Evolutionary conservation across 352 stramenopile genomes (phyloP).

Genomic region (Globisporangium splendens): DNA sequence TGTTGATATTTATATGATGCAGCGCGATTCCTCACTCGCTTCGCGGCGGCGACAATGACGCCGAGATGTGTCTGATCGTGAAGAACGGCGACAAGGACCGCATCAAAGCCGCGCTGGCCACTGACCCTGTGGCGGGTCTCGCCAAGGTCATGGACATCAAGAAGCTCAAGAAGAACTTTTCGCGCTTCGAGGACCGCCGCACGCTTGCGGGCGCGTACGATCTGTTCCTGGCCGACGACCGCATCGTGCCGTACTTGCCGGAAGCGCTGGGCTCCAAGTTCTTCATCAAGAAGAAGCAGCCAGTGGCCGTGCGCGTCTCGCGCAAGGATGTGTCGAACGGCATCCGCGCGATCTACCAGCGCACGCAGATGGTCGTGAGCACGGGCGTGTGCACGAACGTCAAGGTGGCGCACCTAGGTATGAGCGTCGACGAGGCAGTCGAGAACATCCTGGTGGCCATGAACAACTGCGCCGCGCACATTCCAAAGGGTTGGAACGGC

Average conservation of each 20-base stretch:
- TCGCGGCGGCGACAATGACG: conserved; percentile 37
- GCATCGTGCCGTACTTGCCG: conserved; percentile 73
- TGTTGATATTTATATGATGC: conserved; percentile 1
- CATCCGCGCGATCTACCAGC: conserved; percentile 41
- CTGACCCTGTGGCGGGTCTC: conserved; percentile 52
- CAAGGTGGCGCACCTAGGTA: conserved; percentile 70
- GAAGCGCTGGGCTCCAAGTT: conserved; percentile 64
- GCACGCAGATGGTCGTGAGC: conserved; percentile 85
- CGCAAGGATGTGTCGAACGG: conserved; percentile 47
- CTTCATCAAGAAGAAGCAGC: conserved; percentile 80
- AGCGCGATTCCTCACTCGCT: conserved; percentile 63
- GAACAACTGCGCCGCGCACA: conserved; percentile 67
- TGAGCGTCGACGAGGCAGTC: conserved; percentile 61
- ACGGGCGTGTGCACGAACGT: conserved; percentile 88
- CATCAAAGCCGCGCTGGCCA: conserved; percentile 65
- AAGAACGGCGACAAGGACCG: conserved; percentile 84
- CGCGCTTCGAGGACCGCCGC: conserved; percentile 70
- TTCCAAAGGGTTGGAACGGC: conserved; percentile 90
- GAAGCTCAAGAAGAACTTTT: conserved; percentile 81
- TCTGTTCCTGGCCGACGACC: conserved; percentile 76
- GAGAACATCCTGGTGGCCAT: conserved; percentile 75
- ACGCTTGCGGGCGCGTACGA: conserved; percentile 70
- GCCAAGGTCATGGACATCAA: conserved; percentile 79
- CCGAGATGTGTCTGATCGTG: conserved; percentile 77
- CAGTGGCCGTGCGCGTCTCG: conserved; percentile 69